Conservation (phyloP, 768 basidiomycete genomes). For the Lentinus brumalis region DNA sequence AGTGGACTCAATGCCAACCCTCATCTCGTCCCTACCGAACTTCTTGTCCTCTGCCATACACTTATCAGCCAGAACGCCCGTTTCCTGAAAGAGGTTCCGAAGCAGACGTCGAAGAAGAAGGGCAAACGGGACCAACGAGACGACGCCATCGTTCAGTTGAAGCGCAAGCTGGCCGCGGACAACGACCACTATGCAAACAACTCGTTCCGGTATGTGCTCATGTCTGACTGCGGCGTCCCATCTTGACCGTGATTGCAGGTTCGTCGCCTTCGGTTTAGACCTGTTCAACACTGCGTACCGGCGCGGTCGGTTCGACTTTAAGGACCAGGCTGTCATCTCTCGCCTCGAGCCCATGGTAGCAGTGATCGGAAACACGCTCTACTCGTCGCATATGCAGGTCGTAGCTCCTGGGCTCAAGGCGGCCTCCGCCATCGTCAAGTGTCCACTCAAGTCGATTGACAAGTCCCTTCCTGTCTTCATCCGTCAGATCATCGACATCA, state of each 20-base stretch:
- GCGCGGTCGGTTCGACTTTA: constrained; percentile 84
- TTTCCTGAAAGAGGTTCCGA: constrained; percentile 69
- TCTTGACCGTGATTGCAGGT: constrained; percentile 45
- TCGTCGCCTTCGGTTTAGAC: constrained; percentile 90
- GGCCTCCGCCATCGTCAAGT: constrained; percentile 77
- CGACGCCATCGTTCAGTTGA: constrained; percentile 76
- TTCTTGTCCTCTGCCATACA: constrained; percentile 84
- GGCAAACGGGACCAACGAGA: constrained; percentile 42
- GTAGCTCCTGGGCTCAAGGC: constrained; percentile 77
- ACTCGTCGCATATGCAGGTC: constrained; percentile 77
- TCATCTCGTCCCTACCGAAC: constrained; percentile 64
- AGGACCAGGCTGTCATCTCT: constrained; percentile 69
- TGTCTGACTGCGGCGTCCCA: constrained; percentile 1
- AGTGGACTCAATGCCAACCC: constrained; percentile 84
- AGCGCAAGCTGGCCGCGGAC: constrained; percentile 58
- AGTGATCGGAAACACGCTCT: constrained; percentile 89
- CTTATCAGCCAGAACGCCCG: constrained; percentile 88
- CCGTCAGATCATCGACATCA: constrained; percentile 79
- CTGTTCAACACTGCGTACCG: constrained; percentile 86
- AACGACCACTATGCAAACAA: constrained; percentile 80
- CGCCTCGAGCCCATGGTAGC: constrained; percentile 86
- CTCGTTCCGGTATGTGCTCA: constrained; percentile 69
- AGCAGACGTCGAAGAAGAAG: constrained; percentile 31
- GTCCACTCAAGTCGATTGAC: constrained; percentile 74
- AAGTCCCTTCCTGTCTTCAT: constrained; percentile 82